phyloP scores from a whole-genome alignment of 208 protist species.

The Acanthamoeba quina region DNA sequence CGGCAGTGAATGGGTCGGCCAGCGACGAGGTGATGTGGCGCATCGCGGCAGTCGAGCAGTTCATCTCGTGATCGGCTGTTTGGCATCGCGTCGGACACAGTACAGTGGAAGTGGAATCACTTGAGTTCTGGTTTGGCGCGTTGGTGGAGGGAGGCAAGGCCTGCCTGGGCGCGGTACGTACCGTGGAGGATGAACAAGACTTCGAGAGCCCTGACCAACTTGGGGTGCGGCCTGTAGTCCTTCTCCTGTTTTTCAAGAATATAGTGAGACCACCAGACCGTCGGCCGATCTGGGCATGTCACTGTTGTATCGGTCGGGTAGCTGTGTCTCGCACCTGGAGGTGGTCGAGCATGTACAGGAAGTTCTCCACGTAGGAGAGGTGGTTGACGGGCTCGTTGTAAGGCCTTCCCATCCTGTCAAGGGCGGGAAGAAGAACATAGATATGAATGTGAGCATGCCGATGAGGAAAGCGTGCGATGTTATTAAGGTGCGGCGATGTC shows the following conservation, averaged over 20 bases:
- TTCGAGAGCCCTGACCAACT: constrained; percentile 77
- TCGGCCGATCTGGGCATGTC: too few species aligned
- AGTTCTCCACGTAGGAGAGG: constrained; percentile 90
- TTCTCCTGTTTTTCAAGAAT: constrained; percentile 43
- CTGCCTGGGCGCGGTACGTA: too few species aligned
- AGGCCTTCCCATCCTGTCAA: constrained; percentile 43
- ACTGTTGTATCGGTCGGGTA: too few species aligned
- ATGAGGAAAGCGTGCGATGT: too few species aligned
- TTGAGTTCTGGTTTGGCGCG: too few species aligned
- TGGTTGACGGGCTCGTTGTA: constrained; percentile 85
- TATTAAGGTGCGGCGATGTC: too few species aligned
- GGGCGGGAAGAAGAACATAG: neutral
- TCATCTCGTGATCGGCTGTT: constrained; percentile 91
- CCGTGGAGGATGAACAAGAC: constrained; percentile 66
- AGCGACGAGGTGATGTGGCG: constrained; percentile 84
- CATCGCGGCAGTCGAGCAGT: constrained; percentile 90
- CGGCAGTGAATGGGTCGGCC: constrained; percentile 86
- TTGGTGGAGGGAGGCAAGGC: too few species aligned
- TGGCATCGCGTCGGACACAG: too few species aligned
- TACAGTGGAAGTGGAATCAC: too few species aligned
- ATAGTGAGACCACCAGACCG: too few species aligned
- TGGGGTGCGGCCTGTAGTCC: constrained; percentile 80
- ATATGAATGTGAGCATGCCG: too few species aligned
- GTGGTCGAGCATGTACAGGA: constrained; percentile 90
- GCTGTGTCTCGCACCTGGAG: constrained; percentile 66